Conservation (phyloP, 177 flowering plant species). For the Vitis hybrid region DNA sequence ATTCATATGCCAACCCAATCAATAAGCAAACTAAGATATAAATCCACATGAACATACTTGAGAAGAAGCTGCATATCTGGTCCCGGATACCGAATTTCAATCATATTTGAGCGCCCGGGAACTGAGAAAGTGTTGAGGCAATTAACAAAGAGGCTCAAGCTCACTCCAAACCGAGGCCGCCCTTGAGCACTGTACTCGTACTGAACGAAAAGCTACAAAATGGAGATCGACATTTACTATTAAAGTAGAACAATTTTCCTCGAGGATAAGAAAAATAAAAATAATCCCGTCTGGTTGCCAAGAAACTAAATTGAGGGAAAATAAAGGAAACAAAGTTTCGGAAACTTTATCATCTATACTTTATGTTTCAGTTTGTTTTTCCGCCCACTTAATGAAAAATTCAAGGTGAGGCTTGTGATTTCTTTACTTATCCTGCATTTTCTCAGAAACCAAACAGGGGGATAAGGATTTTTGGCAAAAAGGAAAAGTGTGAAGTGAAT, state of each 20-base stretch:
- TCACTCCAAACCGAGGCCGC: conserved; percentile 81
- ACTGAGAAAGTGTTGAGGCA: conserved; percentile 80
- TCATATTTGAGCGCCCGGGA: conserved; percentile 46
- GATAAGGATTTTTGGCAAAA: neutral
- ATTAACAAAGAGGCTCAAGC: conserved; percentile 84
- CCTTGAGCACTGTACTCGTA: conserved; percentile 75
- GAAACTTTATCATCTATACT: too few species aligned
- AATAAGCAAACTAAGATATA: too few species aligned
- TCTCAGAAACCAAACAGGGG: neutral
- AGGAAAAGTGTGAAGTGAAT: neutral
- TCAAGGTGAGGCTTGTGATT: neutral
- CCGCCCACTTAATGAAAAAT: too few species aligned
- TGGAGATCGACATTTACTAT: neutral
- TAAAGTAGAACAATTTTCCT: neutral
- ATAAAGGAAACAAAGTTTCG: neutral
- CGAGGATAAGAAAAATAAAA: neutral
- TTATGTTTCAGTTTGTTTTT: too few species aligned
- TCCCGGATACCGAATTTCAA: conserved; percentile 91
- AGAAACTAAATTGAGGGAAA: neutral
- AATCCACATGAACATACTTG: conserved; percentile 41
- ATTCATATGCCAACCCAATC: too few species aligned
- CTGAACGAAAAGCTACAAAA: conserved; percentile 60
- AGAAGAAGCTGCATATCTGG: conserved; percentile 97
- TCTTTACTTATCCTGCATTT: neutral
- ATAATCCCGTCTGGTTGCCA: neutral